Evolutionary conservation across 768 basidiomycete genomes (phyloP).

Genomic region (Amylocystis lapponica): DNA sequence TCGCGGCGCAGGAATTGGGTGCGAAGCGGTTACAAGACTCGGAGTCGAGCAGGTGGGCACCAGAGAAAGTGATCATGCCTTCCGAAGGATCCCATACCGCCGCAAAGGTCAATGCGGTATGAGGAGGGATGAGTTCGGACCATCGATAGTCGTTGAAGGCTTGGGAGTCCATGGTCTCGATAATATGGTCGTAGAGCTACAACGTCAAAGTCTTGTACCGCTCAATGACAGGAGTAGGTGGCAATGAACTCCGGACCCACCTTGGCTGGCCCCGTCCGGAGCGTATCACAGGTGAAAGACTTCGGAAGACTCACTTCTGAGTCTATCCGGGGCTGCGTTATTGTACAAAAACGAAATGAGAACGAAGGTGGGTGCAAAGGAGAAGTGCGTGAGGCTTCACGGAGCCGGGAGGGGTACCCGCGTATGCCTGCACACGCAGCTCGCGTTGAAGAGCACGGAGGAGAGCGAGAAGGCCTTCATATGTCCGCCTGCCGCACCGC

Average conservation of each 20-base stretch:
- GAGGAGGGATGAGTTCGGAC: conserved; percentile 54
- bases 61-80: conserved; percentile 53
- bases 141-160: conserved; percentile 31
- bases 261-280: too few relatives aligned
- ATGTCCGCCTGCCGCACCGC: neutral
- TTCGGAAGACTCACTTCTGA: too few relatives aligned
- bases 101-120: conserved; percentile 51
- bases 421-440: conserved; percentile 20
- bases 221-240: too few relatives aligned
- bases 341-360: too few relatives aligned
- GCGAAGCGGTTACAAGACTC: conserved; percentile 6
- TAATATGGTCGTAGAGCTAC: too few relatives aligned
- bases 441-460: conserved; percentile 11
- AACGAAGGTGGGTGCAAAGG: neutral
- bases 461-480: neutral
- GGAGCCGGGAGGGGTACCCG: neutral
- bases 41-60: conserved; percentile 36
- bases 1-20: neutral
- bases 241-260: too few relatives aligned
- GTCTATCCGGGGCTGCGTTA: too few relatives aligned
- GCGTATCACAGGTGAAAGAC: too few relatives aligned
- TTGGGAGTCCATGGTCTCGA: conserved; percentile 8
- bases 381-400: too few relatives aligned
- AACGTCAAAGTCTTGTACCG: too few relatives aligned
- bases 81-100: conserved; percentile 55